These are phyloP conservation scores for Candida namnaoensis DNA, from an alignment of 805 yeast species.

Conservation along the genomic window DNA sequence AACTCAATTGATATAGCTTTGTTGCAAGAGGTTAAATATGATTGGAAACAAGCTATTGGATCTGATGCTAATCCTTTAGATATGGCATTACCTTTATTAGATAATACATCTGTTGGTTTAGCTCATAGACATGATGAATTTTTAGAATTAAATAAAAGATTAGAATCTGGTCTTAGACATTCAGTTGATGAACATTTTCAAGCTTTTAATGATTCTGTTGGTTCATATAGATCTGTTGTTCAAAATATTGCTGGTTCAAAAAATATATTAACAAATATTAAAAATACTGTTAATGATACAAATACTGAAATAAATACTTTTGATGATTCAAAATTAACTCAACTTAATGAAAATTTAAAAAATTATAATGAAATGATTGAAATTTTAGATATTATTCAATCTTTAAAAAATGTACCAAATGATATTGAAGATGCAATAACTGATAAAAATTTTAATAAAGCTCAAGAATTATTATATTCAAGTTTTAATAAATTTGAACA, in stretches of 20 bases:
- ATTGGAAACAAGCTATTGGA: conserved; percentile 41
- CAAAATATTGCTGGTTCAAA: conserved; percentile 60
- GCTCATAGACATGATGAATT: conserved; percentile 71
- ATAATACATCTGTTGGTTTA: conserved; percentile 84
- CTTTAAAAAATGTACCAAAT: conserved; percentile 48
- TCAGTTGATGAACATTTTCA: conserved; percentile 80
- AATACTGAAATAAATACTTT: conserved; percentile 1
- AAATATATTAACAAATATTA: conserved; percentile 38
- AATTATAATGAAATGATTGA: conserved; percentile 63
- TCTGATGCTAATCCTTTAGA: conserved; percentile 75
- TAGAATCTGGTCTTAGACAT: conserved; percentile 47
- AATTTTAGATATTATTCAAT: conserved; percentile 58
- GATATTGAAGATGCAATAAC: conserved; percentile 58
- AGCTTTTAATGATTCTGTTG: conserved; percentile 77
- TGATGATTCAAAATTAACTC: conserved; percentile 1
- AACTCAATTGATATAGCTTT: conserved; percentile 3
- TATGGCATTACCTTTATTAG: conserved; percentile 73
- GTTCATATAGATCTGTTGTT: conserved; percentile 70
- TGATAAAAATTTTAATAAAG: conserved; percentile 62
- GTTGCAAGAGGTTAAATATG: conserved; percentile 24
- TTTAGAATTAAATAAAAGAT: conserved; percentile 43
- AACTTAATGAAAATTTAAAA: conserved; percentile 53
- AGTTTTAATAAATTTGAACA: conserved; percentile 38
- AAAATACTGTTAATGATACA: conserved; percentile 41
- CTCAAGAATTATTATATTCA: conserved; percentile 43